A percentile compares a stretch with the other conserved stretches of the same genome.
These are phyloP conservation scores for Scheffersomyces lignosus DNA, from an alignment of 805 yeast genomes.

Conservation along the genomic window DNA sequence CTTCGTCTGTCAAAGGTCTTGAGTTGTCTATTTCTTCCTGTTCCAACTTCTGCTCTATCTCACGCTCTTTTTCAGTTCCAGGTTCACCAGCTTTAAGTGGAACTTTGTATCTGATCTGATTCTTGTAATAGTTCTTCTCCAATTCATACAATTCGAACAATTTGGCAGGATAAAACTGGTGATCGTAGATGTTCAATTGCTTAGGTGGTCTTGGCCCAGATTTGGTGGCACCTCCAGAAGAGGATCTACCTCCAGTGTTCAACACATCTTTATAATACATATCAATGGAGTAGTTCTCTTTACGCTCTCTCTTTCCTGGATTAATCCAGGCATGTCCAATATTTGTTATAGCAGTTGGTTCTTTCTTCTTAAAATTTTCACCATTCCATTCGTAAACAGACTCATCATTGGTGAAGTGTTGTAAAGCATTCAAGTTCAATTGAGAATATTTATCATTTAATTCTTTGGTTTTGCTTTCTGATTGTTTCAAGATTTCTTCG, in stretches of 20 bases:
- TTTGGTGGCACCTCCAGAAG: conserved; percentile 34
- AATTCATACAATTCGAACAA: conserved; percentile 73
- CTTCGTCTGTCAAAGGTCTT: conserved; percentile 80
- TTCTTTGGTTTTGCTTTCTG: conserved; percentile 64
- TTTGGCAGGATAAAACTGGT: conserved; percentile 85
- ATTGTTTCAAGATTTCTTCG: conserved; percentile 57
- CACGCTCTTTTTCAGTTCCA: conserved; percentile 28
- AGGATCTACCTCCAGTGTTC: conserved; percentile 57
- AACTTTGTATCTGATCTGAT: conserved; percentile 62
- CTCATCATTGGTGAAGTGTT: conserved; percentile 66
- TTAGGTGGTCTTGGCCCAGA: conserved; percentile 82
- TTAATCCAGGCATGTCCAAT: conserved; percentile 71
- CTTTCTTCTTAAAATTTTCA: conserved; percentile 70
- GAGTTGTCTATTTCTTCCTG: conserved; percentile 76
- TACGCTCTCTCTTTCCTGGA: conserved; percentile 82
- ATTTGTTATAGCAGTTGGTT: conserved; percentile 47
- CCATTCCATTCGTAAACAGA: conserved; percentile 89
- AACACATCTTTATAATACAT: conserved; percentile 81
- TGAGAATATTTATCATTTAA: conserved; percentile 63
- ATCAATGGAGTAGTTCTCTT: conserved; percentile 84
- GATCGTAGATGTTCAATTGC: conserved; percentile 79
- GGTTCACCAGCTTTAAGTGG: conserved; percentile 60
- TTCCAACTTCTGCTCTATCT: conserved; percentile 53
- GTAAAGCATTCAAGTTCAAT: conserved; percentile 74
- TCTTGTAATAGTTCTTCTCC: conserved; percentile 76